These are phyloP conservation scores for Microcos paniculata DNA, from an alignment of 345 rosid genomes.

Conservation along the genomic window DNA sequence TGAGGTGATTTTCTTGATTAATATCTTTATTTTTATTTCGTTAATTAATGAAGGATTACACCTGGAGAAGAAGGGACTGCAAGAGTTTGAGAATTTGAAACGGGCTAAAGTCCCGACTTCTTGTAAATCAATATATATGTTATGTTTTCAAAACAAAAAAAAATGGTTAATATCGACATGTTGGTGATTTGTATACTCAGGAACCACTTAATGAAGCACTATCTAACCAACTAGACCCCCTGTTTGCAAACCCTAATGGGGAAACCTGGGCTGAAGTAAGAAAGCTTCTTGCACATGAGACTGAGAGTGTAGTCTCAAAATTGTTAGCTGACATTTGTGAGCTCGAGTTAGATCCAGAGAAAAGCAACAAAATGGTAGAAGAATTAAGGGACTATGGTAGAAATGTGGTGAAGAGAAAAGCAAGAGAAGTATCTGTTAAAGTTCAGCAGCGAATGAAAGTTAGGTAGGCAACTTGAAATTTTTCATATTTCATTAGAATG, in stretches of 20 bases:
- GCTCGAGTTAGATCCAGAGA: slow-evolving; percentile 50
- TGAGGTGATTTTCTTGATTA: too few relatives aligned
- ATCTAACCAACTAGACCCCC: slow-evolving; percentile 42
- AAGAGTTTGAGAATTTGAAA: too few relatives aligned
- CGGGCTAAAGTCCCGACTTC: too few relatives aligned
- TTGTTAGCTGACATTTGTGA: slow-evolving; percentile 35
- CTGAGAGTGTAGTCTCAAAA: slow-evolving; percentile 44
- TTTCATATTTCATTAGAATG: too few relatives aligned
- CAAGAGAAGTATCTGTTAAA: slow-evolving; percentile 66
- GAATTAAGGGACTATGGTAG: slow-evolving; percentile 47
- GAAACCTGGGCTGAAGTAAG: slow-evolving; percentile 65
- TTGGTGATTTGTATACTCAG: too few relatives aligned
- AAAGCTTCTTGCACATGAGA: slow-evolving; percentile 52
- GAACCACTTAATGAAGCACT: slow-evolving; percentile 46
- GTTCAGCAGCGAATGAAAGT: slow-evolving; percentile 65
- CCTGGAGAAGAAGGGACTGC: too few relatives aligned
- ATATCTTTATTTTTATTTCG: too few relatives aligned
- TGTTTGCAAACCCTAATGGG: slow-evolving; percentile 50
- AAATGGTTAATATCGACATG: too few relatives aligned
- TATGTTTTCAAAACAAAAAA: too few relatives aligned
- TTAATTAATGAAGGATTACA: too few relatives aligned
- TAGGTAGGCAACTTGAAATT: slow-evolving; percentile 43
- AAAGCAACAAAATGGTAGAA: slow-evolving; percentile 39
- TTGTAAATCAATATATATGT: too few relatives aligned
- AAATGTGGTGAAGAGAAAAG: slow-evolving; percentile 56